A percentile compares a stretch with the other conserved stretches of the same genome.
These are phyloP conservation scores for Kodamaea anthophila DNA, from an alignment of 1,139 yeast species.

Conservation along the genomic window DNA sequence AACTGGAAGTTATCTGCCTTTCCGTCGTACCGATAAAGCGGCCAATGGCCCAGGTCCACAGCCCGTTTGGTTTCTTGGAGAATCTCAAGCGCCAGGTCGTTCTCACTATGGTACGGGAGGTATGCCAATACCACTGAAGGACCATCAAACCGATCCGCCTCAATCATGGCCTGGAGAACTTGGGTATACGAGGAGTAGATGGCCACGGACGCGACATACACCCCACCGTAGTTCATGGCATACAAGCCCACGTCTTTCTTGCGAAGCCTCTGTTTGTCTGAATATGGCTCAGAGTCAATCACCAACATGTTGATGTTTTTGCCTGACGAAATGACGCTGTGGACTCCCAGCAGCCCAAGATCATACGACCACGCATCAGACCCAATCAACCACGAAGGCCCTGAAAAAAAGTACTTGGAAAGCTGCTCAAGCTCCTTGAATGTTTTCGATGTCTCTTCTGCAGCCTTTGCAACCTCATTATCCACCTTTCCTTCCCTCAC, in stretches of 20 bases:
- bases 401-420: constrained; percentile 39
- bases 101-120: constrained; percentile 66
- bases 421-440: constrained; percentile 28
- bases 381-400: constrained; percentile 79
- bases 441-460: constrained; percentile 36
- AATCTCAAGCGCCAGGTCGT: constrained; percentile 65
- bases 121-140: constrained; percentile 91
- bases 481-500: constrained; percentile 23
- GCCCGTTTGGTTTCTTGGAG: constrained; percentile 85
- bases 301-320: constrained; percentile 78
- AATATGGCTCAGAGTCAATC: constrained; percentile 86
- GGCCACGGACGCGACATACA: constrained; percentile 93
- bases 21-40: constrained; percentile 84
- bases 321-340: constrained; percentile 70
- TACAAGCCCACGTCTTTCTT: constrained; percentile 93
- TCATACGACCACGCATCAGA: constrained; percentile 96
- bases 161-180: constrained; percentile 79
- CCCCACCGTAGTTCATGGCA: constrained; percentile 90
- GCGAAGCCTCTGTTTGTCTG: constrained; percentile 24
- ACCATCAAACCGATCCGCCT: constrained; percentile 83
- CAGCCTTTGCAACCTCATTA: constrained; percentile 23
- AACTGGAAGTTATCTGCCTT: constrained; percentile 56
- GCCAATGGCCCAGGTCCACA: constrained; percentile 94
- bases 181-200: constrained; percentile 92
- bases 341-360: constrained; percentile 88